Evolutionary conservation across 1,284 basidiomycete genomes (phyloP), one percentile per base, ranked within the genome.

Genomic region (Moniliophthora roreri): DNA sequence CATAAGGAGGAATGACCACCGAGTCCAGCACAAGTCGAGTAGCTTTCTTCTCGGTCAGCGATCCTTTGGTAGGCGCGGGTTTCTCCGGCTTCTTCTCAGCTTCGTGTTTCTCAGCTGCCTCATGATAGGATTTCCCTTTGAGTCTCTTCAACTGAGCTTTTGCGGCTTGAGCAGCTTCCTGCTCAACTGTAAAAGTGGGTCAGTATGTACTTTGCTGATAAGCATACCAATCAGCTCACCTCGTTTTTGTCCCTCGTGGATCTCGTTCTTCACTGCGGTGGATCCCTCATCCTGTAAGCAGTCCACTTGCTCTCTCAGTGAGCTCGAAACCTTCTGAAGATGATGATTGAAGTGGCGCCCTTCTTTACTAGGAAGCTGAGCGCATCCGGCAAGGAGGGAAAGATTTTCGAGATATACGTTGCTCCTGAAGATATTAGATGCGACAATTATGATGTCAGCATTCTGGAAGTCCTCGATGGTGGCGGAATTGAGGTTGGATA

Each of bases 331-430:
- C 20, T 81, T 77, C 28, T 89, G 82, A 18, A 96, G 74, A 28
- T 89, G 81, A 13, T 89, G 85, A 47, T 89, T 85, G 76, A 95
- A 95, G 73, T 93, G 93, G n/a, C 94, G 83, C 7, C 92, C 92
- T 13, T 93, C 91, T 49, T 78, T 75, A 24, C 73, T 68, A 1
- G 90, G 88, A 36, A 93, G 72, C 16, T 79, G 70, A 2, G 85
- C 84, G 5, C 77, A 82, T 10, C 80, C 90, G 9, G 87, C 82
- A 35, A 95, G 78, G 1, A 81, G 72, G 55, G 85, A 81, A 13
- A 93, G 76, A 63, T 91, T 91, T 10, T 82, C 84, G 54, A 93
- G 79, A 66, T 95, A 96, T 13, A 82, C 81, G 16, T 71, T 70
- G 24, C 89, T 89, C 61, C 87, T 87, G 75, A 95, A 93, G 16